These are phyloP conservation scores for Fraxinus platypoda DNA, from an alignment of 305 asterid species.

Conservation along the genomic window DNA sequence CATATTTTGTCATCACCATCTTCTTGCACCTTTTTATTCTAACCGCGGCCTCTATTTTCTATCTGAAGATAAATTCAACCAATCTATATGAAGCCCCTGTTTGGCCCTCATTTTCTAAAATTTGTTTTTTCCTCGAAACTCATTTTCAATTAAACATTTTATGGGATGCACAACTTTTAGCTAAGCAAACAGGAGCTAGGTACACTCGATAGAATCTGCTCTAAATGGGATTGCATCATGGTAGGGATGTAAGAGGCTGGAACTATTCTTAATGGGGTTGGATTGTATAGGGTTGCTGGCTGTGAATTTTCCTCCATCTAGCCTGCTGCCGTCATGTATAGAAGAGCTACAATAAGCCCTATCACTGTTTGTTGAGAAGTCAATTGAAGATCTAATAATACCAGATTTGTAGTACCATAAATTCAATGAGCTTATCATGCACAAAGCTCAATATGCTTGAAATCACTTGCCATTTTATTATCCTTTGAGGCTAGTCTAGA, in stretches of 20 bases:
- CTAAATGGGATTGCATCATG: background rate
- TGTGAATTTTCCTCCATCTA: background rate
- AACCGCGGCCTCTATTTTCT: background rate
- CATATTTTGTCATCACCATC: background rate
- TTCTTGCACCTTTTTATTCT: background rate
- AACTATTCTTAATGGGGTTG: background rate
- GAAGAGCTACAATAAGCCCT: background rate
- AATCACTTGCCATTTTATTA: background rate
- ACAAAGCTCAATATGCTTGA: background rate
- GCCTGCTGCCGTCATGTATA: background rate
- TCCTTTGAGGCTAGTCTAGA: background rate
- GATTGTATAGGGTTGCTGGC: background rate
- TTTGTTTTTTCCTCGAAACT: background rate
- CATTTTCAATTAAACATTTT: background rate
- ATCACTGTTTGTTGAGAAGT: background rate
- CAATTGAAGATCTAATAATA: background rate
- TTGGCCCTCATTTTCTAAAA: background rate
- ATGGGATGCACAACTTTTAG: background rate
- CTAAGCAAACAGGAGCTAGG: background rate
- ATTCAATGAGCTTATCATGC: background rate
- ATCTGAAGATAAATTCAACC: background rate
- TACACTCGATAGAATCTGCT: background rate
- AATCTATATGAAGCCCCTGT: background rate
- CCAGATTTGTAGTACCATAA: background rate
- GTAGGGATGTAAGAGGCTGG: background rate